phyloP scores from a whole-genome alignment of 176 grass and related monocot genomes.

The Avena insularis region DNA sequence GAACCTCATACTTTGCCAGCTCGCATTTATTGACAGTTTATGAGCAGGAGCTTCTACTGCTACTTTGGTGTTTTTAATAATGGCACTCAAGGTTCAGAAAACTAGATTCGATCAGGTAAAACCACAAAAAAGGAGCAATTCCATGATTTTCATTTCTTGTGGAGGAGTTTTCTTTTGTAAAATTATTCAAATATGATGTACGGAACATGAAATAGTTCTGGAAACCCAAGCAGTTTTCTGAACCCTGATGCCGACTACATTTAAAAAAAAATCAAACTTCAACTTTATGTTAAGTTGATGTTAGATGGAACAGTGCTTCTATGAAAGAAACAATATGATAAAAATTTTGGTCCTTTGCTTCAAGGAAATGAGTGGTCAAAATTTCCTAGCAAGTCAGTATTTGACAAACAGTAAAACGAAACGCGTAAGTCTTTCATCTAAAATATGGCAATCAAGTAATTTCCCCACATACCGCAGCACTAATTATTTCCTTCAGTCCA shows the following conservation, averaged over 20 bases:
- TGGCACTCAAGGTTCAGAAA: too few species aligned
- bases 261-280: neutral
- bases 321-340: neutral
- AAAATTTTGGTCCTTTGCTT: neutral
- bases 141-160: neutral
- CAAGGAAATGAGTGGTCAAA: slow-evolving; percentile 9
- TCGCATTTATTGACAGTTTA: neutral
- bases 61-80: neutral
- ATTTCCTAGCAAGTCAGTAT: neutral
- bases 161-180: neutral
- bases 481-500: slow-evolving; percentile 81
- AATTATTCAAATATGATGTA: neutral
- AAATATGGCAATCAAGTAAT: slow-evolving; percentile 10
- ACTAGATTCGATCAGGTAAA: neutral
- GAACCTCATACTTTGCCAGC: slow-evolving; percentile 2
- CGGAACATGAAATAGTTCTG: neutral
- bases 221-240: neutral
- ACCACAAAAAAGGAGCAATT: neutral
- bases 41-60: neutral
- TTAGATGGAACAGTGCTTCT: neutral
- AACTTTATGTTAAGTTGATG: slow-evolving; percentile 3
- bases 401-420: neutral
- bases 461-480: slow-evolving; percentile 63
- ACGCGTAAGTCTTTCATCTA: neutral
- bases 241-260: neutral